Evolutionary conservation across 805 yeast genomes (phyloP), one percentile per base, ranked within the genome.

Genomic region (Saturnispora serradocipensis): DNA sequence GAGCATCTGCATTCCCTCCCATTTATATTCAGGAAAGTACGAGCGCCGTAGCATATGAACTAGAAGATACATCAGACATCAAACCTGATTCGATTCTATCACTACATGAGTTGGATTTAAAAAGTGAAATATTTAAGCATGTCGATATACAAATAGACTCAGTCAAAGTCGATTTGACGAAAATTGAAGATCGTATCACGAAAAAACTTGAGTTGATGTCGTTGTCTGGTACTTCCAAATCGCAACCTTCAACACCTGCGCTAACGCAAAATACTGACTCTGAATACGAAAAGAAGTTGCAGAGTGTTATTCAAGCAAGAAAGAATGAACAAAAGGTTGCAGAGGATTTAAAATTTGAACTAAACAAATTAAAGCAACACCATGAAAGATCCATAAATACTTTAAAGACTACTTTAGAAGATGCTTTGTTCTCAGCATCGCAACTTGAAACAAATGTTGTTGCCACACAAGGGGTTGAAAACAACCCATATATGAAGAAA

Each of bases 11-110:
- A 4, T 88, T 88, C 57, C 97, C 98, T 0, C 86, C 83, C 11
- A 77, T 93, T 27, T 85, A 86, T 59, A 73, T 89, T 5, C 81
- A 76, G 54, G 95, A 87, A 54, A 74, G 77, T 0, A 64, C 68
- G 2, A 72, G 76, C 32, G 77, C 77, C 0, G 74, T 89, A 1
- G 74, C 84, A 1, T 93, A 86, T 62, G 97, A 91, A 63, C 67
- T 91, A 22, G 97, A 90, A 55, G 90, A 88, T 40, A 62, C 88
- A n/a, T 58, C 57, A 0, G 90, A 85, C 40, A 71, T 91, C 1
- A 64, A 66, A 45, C 73, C 74, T 2, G 89, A 88, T 0, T 72
- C 80, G 2, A 67, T 88, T 2, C 63, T 91, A 8, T 73, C 82
- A 0, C 67, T 86, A 32, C 75, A 78, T 45, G 82, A 82, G 53